A percentile compares a stretch with the other conserved stretches of the same genome.
phyloP scores from a whole-genome alignment of 495 filamentous ascomycete genomes.

The Hyaloscypha finlandica region DNA sequence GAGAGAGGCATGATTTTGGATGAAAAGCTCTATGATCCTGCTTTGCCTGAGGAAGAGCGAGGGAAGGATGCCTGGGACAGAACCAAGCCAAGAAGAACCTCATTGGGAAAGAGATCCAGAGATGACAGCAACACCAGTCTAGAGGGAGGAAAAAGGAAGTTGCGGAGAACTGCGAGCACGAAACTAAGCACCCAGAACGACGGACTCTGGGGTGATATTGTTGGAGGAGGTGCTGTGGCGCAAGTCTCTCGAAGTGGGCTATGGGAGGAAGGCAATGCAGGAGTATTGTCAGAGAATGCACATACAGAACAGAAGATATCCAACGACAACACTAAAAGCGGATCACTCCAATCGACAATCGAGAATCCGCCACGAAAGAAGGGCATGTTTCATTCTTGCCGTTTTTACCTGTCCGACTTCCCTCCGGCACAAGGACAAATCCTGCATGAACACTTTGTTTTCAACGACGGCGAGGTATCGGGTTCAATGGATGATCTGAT shows the following conservation, averaged over 20 bases:
- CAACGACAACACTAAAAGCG: background rate
- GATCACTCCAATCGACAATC: background rate
- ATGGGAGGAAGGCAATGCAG: conserved; percentile 21
- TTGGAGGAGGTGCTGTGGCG: conserved; percentile 45
- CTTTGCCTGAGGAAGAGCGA: conserved; percentile 64
- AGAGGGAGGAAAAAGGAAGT: conserved; percentile 57
- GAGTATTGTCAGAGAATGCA: conserved; percentile 11
- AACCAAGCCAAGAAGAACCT: conserved; percentile 33
- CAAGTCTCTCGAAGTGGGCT: conserved; percentile 30
- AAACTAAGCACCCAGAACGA: conserved; percentile 78
- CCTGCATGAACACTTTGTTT: conserved; percentile 44
- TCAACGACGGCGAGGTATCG: conserved; percentile 48
- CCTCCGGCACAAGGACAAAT: conserved; percentile 41
- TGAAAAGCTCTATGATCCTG: conserved; percentile 78
- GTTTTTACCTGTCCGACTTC: conserved; percentile 71
- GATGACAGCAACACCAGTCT: conserved; percentile 32
- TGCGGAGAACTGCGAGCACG: conserved; percentile 78
- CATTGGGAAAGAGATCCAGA: conserved; percentile 50
- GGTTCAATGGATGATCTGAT: conserved; percentile 45
- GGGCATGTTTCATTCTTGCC: conserved; percentile 55
- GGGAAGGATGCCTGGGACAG: conserved; percentile 77
- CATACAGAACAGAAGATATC: background rate
- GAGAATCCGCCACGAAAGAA: conserved; percentile 4
- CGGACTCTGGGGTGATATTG: conserved; percentile 85
- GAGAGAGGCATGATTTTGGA: conserved; percentile 93